Conservation (phyloP, 179 eudicot species). For the Silene noctiflora region DNA sequence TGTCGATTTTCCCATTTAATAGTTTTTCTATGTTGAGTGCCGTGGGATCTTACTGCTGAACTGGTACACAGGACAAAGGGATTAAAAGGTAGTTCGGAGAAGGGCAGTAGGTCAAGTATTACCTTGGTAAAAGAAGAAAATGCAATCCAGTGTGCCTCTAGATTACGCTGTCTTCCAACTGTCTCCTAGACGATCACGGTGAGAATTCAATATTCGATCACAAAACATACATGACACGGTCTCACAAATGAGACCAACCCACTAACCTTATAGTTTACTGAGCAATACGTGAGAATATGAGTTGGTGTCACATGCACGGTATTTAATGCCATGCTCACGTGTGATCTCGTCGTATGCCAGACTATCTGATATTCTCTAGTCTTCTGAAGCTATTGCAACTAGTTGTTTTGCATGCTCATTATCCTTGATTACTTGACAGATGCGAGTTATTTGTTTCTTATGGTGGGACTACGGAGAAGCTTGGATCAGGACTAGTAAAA, state of each 20-base stretch:
- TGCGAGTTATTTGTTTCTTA: constrained; percentile 88
- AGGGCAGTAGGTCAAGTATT: constrained; percentile 21
- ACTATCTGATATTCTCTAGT: neutral
- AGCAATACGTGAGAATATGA: too few species aligned
- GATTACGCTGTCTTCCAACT: constrained; percentile 90
- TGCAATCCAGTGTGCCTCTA: constrained; percentile 69
- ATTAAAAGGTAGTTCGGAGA: constrained; percentile 7
- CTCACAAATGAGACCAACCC: neutral
- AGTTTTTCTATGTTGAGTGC: constrained; percentile 9
- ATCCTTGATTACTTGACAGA: constrained; percentile 34
- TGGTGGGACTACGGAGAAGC: constrained; percentile 70
- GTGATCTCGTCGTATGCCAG: too few species aligned
- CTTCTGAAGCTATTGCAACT: constrained; percentile 2
- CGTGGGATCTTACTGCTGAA: constrained; percentile 16
- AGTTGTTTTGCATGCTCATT: neutral
- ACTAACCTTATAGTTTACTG: neutral
- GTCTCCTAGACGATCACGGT: constrained; percentile 87
- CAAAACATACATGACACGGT: neutral
- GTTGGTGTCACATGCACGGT: too few species aligned
- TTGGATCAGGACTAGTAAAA: constrained; percentile 82
- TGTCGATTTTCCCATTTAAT: constrained; percentile 10
- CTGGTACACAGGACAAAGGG: constrained; percentile 22
- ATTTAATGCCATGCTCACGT: too few species aligned
- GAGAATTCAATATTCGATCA: constrained; percentile 19
- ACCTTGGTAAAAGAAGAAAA: constrained; percentile 27